Percentiles rank a stretch among this genome's conserved stretches.
Conservation (phyloP, 73 alveolate species). For the Paramecium tetraurelia region DNA sequence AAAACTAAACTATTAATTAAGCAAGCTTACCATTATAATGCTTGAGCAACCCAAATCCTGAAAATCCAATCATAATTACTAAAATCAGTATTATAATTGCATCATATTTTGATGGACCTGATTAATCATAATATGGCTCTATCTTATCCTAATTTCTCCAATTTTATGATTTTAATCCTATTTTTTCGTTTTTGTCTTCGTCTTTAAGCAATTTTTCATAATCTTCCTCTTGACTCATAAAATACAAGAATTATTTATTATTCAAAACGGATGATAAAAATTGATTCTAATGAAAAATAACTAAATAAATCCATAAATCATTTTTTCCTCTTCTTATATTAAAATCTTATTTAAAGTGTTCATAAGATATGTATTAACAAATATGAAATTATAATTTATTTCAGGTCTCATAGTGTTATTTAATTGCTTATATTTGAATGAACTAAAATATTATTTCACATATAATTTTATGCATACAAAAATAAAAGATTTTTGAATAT, state of each 20-base stretch:
- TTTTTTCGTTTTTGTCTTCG: not conserved
- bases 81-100: not conserved
- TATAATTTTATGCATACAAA: too few species aligned
- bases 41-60: not conserved
- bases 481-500: too few species aligned
- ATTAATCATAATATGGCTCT: not conserved
- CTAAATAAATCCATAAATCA: not conserved
- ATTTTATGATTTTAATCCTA: not conserved
- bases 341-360: not conserved
- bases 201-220: not conserved
- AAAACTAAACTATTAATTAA: not conserved
- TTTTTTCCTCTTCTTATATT: not conserved
- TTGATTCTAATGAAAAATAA: not conserved
- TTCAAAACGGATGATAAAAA: not conserved
- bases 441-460: too few species aligned
- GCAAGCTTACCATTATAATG: not conserved
- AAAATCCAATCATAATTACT: not conserved
- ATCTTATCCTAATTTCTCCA: not conserved
- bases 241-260: not conserved
- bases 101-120: not conserved
- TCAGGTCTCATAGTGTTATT: too few species aligned
- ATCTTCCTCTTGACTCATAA: not conserved
- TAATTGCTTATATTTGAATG: too few species aligned
- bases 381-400: too few species aligned
- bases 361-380: not conserved